Evolutionary conservation across 495 filamentous ascomycete species (phyloP), one percentile per base, ranked within the genome.

Genomic region (Penicillium cinerascens): DNA sequence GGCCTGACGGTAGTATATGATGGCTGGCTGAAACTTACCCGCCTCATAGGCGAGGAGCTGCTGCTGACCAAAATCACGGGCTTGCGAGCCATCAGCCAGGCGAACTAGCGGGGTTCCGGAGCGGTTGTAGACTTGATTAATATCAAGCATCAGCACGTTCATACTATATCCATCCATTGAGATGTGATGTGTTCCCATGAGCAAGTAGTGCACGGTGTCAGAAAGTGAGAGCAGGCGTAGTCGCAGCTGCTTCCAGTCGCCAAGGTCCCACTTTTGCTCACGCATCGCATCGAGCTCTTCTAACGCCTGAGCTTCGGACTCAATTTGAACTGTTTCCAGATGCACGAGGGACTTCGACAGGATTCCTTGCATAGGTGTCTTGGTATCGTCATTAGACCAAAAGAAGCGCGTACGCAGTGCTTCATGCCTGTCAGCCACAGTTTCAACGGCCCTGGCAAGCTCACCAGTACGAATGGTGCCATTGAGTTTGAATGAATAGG

Each of bases 161-260:
- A 68, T 49, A 50, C 66, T 67, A 16, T 68, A 36, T 0, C 71
- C 73, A 58, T 80, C 77, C 47, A 77, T 69, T 44, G 52, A 43
- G 43, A 80, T 78, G 42, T 80, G 77, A 39, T 74, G 71, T 40
- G 54, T 62, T 10, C 27, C 40, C 18, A 73, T 8, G 9, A 73
- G 10, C 3, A 71, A 48, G 33, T 52, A 60, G 52, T 70, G 58
- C 0, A 23, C 15, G 58, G 16, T 0, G 43, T 40, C 35, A 8
- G 58, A 50, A 3, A 16, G 3, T 10, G 35, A 3, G 4, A 71
- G 25, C 5, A 70, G 49, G 4, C 58, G n/a, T 0, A 69, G 9
- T 4, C 54, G 13, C 18, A 68, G 46, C 0, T 49, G 11, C 7
- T 65, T 42, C 15, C 67, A 59, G 13, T 33, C 47, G 4, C 47